Conservation (phyloP, 805 yeast genomes). For the Candida vartiovaarae region DNA sequence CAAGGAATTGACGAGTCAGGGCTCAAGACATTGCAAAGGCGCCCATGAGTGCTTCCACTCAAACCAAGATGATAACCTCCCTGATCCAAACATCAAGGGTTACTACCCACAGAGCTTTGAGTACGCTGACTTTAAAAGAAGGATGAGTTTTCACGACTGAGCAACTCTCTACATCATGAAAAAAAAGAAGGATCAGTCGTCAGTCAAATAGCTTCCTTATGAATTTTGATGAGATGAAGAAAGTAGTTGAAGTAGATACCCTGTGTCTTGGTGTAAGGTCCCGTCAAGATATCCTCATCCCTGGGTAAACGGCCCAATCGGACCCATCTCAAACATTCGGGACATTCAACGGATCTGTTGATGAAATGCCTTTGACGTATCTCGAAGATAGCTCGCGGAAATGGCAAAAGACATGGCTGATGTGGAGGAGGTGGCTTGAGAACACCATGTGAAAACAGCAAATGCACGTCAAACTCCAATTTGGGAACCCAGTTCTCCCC, state of each 20-base stretch:
- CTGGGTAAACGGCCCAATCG: conserved; percentile 11
- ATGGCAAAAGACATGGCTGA: conserved; percentile 8
- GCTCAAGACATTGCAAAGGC: neutral
- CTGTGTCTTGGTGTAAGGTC: neutral
- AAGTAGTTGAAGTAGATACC: conserved; percentile 22
- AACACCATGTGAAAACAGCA: conserved; percentile 23
- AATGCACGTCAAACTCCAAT: conserved; percentile 10
- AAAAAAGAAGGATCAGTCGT: neutral
- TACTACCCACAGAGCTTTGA: conserved; percentile 13
- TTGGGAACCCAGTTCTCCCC: conserved; percentile 21
- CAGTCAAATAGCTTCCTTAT: conserved; percentile 3
- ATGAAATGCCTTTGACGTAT: conserved; percentile 3
- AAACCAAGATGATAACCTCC: conserved; percentile 1
- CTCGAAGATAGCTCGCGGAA: conserved; percentile 15
- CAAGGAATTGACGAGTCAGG: neutral
- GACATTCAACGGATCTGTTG: conserved; percentile 14
- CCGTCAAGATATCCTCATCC: neutral
- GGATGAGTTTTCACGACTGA: conserved; percentile 11
- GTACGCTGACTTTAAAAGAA: conserved; percentile 21
- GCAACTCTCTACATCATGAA: neutral
- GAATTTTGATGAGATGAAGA: conserved; percentile 14
- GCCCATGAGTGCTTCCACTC: conserved; percentile 7
- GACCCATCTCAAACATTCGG: conserved; percentile 17
- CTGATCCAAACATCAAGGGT: neutral
- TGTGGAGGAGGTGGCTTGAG: conserved; percentile 2